Base-by-base conservation (phyloP, 2,329 filamentous ascomycete genomes). In the Cordyceps pruinosa region DNA sequence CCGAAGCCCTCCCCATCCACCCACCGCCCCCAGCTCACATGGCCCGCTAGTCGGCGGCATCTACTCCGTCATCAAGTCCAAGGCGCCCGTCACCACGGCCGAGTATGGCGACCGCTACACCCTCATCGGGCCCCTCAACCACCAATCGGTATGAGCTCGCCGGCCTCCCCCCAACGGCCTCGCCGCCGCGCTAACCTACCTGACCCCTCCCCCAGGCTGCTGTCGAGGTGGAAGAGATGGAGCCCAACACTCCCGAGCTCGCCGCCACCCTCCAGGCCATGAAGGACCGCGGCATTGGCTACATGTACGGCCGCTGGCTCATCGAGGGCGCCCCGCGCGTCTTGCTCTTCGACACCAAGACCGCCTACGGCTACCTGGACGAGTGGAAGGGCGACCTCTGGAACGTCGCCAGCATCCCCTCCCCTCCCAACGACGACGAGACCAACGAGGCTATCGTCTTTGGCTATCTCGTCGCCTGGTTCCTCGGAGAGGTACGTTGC, bases 21-120 rank as follows among this genome's bases (percentile, higher is more conserved):
- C n/a, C 21, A 4, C 19, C 28, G 7, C 21, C 2, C 15, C 6
- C 9, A 44, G 21, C 58, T 60, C 49, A 62, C 37, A 25, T 46
- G 2, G 30, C 47, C 58, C n/a, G 7, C 39, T 42, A 95, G 94
- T 99, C 61, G 94, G 94, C 69, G 94, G 94, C 67, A 99, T 99
- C 76, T 99, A 99, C 80, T 97, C 93, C 17, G 94, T 99, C 63
- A 86, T 99, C 75, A 99, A 99, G 75, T 99, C 94, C 61, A 99
- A 99, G 75, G 93, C 94, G 37, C 93, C 94, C 51, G 94, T 97
- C 61, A 97, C 94, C 44, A 97, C 93, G 1, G 91, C 91, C 60
- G 94, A 99, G 74, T 99, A 97, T 94, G 94, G 94, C 73, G 91
- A 96, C 59, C 85, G 90, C 64, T 99, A 99, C 75, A 96, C 90